Conservation (phyloP, 2,329 filamentous ascomycete species). For the Cephalotrichum gorgonifer region DNA sequence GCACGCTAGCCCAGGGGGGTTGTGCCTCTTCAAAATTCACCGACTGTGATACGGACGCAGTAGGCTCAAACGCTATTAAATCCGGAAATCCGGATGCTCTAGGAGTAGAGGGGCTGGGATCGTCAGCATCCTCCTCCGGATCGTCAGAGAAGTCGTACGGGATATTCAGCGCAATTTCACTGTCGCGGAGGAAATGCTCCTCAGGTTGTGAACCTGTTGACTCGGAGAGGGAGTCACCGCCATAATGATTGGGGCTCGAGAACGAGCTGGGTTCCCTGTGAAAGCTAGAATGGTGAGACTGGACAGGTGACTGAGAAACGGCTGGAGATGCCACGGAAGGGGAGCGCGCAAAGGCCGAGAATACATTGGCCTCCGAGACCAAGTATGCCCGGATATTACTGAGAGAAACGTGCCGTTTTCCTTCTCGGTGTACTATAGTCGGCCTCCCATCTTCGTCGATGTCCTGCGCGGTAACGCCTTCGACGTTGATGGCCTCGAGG, state of each 20-base stretch:
- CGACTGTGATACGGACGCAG: not conserved
- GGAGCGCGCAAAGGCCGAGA: constrained; percentile 40
- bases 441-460: constrained; percentile 19
- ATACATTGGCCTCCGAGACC: constrained; percentile 57
- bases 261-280: not conserved
- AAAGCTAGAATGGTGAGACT: constrained; percentile 2
- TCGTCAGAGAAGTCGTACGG: constrained; percentile 34
- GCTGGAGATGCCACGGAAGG: constrained; percentile 41
- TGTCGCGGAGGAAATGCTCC: constrained; percentile 30
- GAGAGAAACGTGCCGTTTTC: constrained; percentile 56
- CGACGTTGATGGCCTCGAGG: constrained; percentile 54
- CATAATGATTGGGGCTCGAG: not conserved
- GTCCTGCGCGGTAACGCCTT: constrained; percentile 46
- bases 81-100: constrained; percentile 38
- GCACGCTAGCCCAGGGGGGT: constrained; percentile 2
- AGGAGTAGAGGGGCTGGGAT: constrained; percentile 36
- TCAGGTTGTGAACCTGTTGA: constrained; percentile 22
- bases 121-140: constrained; percentile 23
- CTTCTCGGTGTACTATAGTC: constrained; percentile 40
- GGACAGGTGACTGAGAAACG: constrained; percentile 32
- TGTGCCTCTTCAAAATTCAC: not conserved
- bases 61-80: constrained; percentile 8
- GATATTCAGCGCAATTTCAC: constrained; percentile 45
- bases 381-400: constrained; percentile 53
- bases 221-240: constrained; percentile 18